These are phyloP conservation scores for Komagataella pastoris DNA, from an alignment of 805 yeast species.

Conservation along the genomic window DNA sequence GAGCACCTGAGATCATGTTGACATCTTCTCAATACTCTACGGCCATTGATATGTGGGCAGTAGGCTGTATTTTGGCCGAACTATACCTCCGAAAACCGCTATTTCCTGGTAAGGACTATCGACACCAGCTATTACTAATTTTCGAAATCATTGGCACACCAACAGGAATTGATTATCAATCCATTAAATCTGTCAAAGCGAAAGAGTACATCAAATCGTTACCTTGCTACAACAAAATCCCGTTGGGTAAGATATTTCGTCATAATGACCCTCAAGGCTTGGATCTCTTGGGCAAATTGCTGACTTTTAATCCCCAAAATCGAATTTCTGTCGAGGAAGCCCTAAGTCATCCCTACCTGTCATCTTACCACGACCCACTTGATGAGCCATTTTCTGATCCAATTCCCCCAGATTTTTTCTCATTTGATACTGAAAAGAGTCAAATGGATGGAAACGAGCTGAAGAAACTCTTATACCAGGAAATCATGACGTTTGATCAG, in stretches of 20 bases:
- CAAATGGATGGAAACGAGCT: slow-evolving; percentile 34
- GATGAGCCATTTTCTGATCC: slow-evolving; percentile 52
- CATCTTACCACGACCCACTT: slow-evolving; percentile 53
- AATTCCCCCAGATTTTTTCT: slow-evolving; percentile 42
- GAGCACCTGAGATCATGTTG: slow-evolving; percentile 78
- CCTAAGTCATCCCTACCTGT: slow-evolving; percentile 65
- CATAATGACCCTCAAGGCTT: slow-evolving; percentile 34
- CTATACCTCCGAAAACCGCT: slow-evolving; percentile 47
- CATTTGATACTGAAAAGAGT: slow-evolving; percentile 39
- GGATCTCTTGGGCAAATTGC: slow-evolving; percentile 57
- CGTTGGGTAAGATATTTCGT: slow-evolving; percentile 35
- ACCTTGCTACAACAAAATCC: slow-evolving; percentile 46
- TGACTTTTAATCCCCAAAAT: slow-evolving; percentile 70
- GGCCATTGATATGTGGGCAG: slow-evolving; percentile 72
- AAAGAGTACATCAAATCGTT: slow-evolving; percentile 62
- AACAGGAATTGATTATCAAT: slow-evolving; percentile 55
- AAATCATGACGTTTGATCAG: slow-evolving; percentile 20
- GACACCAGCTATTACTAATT: slow-evolving; percentile 52
- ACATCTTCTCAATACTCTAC: slow-evolving; percentile 60
- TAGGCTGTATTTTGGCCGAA: slow-evolving; percentile 70
- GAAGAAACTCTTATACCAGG: slow-evolving; percentile 38
- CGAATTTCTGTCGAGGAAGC: slow-evolving; percentile 79
- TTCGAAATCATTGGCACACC: slow-evolving; percentile 67
- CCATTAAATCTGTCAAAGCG: slow-evolving; percentile 63
- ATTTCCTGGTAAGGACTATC: slow-evolving; percentile 67